Conservation (phyloP, 208 protist genomes). For the Herpetomonas tarakana region DNA sequence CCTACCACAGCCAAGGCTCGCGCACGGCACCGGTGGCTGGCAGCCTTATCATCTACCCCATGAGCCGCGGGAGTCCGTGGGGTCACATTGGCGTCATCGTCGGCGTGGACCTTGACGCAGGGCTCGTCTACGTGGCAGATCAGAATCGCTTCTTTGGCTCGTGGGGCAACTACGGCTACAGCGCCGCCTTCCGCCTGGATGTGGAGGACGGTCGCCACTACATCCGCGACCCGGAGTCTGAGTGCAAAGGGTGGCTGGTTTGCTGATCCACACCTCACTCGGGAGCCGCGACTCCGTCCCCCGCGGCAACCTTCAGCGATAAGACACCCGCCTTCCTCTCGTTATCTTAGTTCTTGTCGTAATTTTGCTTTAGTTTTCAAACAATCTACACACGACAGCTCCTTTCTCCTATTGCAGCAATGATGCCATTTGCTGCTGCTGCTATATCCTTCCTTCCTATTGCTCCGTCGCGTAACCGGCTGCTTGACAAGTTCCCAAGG, state of each 20-base stretch:
- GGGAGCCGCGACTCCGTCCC: no score
- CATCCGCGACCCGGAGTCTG: constrained; percentile 57
- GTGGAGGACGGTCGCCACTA: constrained; percentile 41
- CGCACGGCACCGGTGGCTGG: constrained; percentile 34
- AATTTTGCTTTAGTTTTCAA: no score
- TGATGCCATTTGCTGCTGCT: no score
- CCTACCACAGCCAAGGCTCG: constrained; percentile 52
- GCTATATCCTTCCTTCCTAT: no score
- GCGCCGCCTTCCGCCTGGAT: constrained; percentile 49
- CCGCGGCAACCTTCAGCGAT: no score
- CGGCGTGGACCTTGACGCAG: constrained; percentile 27
- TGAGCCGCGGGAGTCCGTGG: constrained; percentile 46
- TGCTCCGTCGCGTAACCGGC: no score
- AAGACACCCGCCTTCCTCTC: no score
- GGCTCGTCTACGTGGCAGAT: constrained; percentile 59
- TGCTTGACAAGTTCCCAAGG: no score
- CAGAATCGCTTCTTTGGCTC: constrained; percentile 80
- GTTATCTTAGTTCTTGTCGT: no score
- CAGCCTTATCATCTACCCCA: constrained; percentile 80
- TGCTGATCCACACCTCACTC: no score
- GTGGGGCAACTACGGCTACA: constrained; percentile 50
- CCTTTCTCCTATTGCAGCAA: no score
- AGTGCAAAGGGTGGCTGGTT: constrained; percentile 58
- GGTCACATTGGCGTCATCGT: constrained; percentile 86
- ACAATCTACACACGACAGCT: no score